Evolutionary conservation across 257 asterid genomes (phyloP).

Genomic region (Misopates orontium): DNA sequence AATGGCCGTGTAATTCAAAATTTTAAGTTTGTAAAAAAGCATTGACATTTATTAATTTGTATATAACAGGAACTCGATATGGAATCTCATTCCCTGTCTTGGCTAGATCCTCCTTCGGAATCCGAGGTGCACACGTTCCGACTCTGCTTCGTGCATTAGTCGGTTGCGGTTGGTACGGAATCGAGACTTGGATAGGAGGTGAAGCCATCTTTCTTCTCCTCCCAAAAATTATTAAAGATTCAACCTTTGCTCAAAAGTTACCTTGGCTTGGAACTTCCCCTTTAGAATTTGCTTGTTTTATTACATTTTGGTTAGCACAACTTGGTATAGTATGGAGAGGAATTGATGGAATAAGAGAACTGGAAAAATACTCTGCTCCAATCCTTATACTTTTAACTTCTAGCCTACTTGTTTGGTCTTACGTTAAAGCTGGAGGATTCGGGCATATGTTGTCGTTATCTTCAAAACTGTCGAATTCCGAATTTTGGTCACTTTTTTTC

Average conservation of each 20-base stretch:
- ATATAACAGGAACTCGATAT: constrained; percentile 37
- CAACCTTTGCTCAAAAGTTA: constrained; percentile 39
- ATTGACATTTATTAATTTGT: too few species aligned
- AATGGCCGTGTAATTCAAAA: too few species aligned
- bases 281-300: constrained; percentile 72
- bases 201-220: constrained; percentile 78
- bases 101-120: constrained; percentile 75
- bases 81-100: constrained; percentile 90
- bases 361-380: constrained; percentile 89
- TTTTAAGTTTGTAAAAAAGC: too few species aligned
- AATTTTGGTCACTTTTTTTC: constrained; percentile 80
- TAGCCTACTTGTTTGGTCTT: constrained; percentile 70
- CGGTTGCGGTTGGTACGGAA: constrained; percentile 97
- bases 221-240: constrained; percentile 45
- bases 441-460: constrained; percentile 67
- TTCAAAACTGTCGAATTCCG: constrained; percentile 58
- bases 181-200: constrained; percentile 96
- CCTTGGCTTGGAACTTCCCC: constrained; percentile 90
- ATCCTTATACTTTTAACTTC: constrained; percentile 54
- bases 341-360: constrained; percentile 71
- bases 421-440: constrained; percentile 71
- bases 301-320: constrained; percentile 72
- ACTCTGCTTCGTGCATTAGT: constrained; percentile 73
- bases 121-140: constrained; percentile 84
- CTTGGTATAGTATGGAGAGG: constrained; percentile 74